Base-by-base conservation (phyloP, 108 stramenopile genomes). In the Asterionellopsis glacialis region DNA sequence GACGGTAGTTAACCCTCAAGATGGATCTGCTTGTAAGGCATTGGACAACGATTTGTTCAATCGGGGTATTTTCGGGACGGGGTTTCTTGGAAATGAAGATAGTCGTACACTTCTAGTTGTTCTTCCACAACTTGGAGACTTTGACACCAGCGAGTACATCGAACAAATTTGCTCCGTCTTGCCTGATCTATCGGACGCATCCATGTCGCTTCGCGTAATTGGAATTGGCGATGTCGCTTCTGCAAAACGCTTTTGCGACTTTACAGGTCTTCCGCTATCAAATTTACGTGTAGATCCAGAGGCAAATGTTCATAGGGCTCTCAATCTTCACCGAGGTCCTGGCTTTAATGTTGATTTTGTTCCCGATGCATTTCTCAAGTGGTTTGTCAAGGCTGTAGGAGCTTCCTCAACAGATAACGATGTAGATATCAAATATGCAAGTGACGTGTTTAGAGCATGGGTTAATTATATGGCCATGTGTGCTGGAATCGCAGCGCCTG, bases 401-500 rank as follows among this genome's bases (percentile, higher is more conserved):
- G 69, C 53, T 18, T 23, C 68, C 2, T 5, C 7, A 5, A 2
- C 33, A 7, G 33, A 33, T 7, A n/a, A n/a, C n/a, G n/a, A n/a
- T n/a, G n/a, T n/a, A n/a, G 61, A 67, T 48, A 51, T 47, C 21
- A 40, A 45, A 15, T 53, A 26, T 55, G 63, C 43, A 49, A 42
- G 61, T 18, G 67, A 63, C 21, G 72, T 80, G 33, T 65, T 72
- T 9, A 65, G 70, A 40, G 60, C 81, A 0, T 87, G 85, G 85
- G 26, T 87, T 28, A 88, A 88, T 50, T 88, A 88, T 64, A 51
- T 84, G 70, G 81, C 84, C 13, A 90, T 90, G 88, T 86, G 83
- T 50, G 80, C 78, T 9, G 88, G 88, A 10, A 84, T 90, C 53
- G 84, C 71, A 11, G 73, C 83, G 16, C 78, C 77, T 5, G 83